Conservation (phyloP, 805 yeast species). For the Danielozyma ontarioensis region DNA sequence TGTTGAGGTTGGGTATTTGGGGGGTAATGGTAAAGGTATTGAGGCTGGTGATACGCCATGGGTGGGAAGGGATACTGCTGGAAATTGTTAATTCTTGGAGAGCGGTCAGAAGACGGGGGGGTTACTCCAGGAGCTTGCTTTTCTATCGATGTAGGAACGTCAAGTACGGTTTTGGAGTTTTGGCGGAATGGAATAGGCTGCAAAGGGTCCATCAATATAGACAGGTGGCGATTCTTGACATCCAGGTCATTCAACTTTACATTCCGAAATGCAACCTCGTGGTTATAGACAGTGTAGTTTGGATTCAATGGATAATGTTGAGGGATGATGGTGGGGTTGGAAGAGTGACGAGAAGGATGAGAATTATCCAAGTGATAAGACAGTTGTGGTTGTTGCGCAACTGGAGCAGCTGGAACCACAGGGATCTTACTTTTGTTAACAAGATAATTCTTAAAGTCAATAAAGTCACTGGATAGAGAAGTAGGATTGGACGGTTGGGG, state of each 20-base stretch:
- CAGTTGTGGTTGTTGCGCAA: neutral
- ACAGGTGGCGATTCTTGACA: constrained; percentile 29
- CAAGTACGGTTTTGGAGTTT: constrained; percentile 5
- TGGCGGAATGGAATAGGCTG: constrained; percentile 23
- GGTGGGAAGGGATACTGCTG: neutral
- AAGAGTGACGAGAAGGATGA: constrained; percentile 8
- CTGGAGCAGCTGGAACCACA: neutral
- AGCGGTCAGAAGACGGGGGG: neutral
- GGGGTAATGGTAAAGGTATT: neutral
- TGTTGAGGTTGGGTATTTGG: neutral
- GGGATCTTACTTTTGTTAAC: neutral
- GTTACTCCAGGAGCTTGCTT: constrained; percentile 11
- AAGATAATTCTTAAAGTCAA: neutral
- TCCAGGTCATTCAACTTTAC: constrained; percentile 6
- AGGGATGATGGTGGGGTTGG: constrained; percentile 19
- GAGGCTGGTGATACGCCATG: neutral
- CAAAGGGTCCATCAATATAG: constrained; percentile 36
- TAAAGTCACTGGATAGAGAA: neutral
- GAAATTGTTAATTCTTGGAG: neutral
- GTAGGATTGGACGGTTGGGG: constrained; percentile 1
- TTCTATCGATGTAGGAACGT: constrained; percentile 15
- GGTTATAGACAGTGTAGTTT: constrained; percentile 24
- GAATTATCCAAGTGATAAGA: constrained; percentile 7
- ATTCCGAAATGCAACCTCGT: constrained; percentile 10
- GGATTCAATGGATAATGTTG: constrained; percentile 34